Percentiles rank a stretch among this genome's conserved stretches.
Evolutionary conservation across 495 filamentous ascomycete species (phyloP).

Genomic region (Penicillium tannophilum): DNA sequence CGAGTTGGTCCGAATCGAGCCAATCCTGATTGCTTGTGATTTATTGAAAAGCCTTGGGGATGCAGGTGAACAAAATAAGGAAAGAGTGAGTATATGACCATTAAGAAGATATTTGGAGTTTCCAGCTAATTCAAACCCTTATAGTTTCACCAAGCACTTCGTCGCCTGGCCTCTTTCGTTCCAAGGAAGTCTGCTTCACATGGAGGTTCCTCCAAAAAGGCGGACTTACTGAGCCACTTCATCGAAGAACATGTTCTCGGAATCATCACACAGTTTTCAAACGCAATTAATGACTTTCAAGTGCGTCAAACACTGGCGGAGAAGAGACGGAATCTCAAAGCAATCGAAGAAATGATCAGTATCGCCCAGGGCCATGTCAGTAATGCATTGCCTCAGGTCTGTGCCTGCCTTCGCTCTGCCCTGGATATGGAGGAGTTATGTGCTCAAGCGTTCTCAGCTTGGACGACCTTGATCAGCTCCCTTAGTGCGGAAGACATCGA

Average conservation of each 20-base stretch:
- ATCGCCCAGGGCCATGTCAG: conserved; percentile 68
- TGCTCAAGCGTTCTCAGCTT: conserved; percentile 77
- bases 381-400: conserved; percentile 83
- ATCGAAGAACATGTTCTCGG: conserved; percentile 84
- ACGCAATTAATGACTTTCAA: conserved; percentile 73
- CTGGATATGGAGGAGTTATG: conserved; percentile 71
- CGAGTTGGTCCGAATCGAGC: conserved; percentile 73
- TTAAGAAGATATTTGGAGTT: not conserved
- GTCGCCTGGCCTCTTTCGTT: conserved; percentile 66
- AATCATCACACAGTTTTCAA: conserved; percentile 80
- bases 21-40: conserved; percentile 73
- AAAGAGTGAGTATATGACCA: conserved; percentile 45
- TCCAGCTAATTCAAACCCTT: conserved; percentile 8
- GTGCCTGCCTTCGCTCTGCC: conserved; percentile 81
- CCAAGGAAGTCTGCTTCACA: conserved; percentile 51
- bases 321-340: conserved; percentile 72
- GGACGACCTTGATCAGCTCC: conserved; percentile 73
- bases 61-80: conserved; percentile 60
- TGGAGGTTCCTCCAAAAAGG: conserved; percentile 51
- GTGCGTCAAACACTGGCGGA: conserved; percentile 62
- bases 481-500: conserved; percentile 78
- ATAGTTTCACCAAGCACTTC: conserved; percentile 62
- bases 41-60: conserved; percentile 82
- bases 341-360: conserved; percentile 85
- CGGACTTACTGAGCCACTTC: conserved; percentile 68